Evolutionary conservation across 1,284 basidiomycete genomes (phyloP), one percentile per base, ranked within the genome.

Genomic region (Malassezia nana): DNA sequence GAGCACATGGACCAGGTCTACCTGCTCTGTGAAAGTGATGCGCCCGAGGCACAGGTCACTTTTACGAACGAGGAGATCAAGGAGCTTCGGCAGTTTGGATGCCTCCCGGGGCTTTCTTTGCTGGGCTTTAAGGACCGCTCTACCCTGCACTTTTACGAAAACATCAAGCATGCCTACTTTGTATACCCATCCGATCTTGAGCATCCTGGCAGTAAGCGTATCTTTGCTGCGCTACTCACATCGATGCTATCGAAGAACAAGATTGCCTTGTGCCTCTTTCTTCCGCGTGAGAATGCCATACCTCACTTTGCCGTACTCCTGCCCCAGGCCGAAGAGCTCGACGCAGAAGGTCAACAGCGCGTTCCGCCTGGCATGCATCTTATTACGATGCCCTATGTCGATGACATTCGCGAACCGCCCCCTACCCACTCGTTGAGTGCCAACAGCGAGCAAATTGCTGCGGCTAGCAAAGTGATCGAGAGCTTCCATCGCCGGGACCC

Each of bases 281-380:
- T 89, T 8, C 81, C 83, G 26, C 79, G 89, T 50, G 78, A 82
- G 43, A 90, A 86, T 67, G 78, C 83, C 2, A 78, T 82, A 3
- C 91, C 91, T 1, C 77, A 79, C 6, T 90, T 95, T 69, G 90
- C 84, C 57, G 85, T 86, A 0, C 76, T 98, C 52, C 75, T 96
- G 18, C 91, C 92, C 9, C 66, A 76, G 65, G 66, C 87, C 81
- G 84, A 83, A 59, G 88, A 92, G 74, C 80, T 81, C 29, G 76
- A 79, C 30, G 83, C 84, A 44, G 81, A 79, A 7, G 87, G 86
- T 1, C 84, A 72, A 2, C 80, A 88, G 80, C 79, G 80, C 35
- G 83, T 86, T 47, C 88, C 92, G 18, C 83, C 87, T 0, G 94
- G 94, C 1, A 87, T 98, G 73, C 88, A 96, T 75, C 78, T 96